phyloP scores from a whole-genome alignment of 495 filamentous ascomycete species.

The Aspergillus bertholletiae region DNA sequence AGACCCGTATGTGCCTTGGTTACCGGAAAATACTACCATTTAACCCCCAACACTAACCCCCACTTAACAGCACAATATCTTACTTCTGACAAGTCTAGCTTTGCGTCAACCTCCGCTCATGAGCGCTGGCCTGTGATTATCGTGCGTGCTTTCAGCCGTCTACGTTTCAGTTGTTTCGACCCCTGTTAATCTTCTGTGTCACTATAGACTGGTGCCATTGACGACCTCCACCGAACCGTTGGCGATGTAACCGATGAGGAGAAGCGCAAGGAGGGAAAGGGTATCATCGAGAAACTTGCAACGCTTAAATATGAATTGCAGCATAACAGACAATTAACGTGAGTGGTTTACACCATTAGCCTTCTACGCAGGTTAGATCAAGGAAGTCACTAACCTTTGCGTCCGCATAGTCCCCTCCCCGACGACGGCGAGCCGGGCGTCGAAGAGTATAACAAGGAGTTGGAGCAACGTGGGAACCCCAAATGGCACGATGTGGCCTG shows the following conservation, averaged over 20 bases:
- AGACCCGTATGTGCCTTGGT: conserved; percentile 49
- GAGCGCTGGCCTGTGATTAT: conserved; percentile 93
- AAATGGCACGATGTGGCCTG: conserved; percentile 82
- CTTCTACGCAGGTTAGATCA: not conserved
- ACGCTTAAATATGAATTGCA: conserved; percentile 93
- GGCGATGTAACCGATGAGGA: conserved; percentile 47
- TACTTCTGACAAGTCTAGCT: conserved; percentile 80
- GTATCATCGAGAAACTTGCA: conserved; percentile 74
- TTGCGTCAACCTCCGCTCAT: conserved; percentile 76
- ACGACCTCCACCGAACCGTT: conserved; percentile 82
- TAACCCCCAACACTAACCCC: conserved; percentile 14
- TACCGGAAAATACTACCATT: not conserved
- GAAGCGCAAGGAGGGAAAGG: conserved; percentile 76
- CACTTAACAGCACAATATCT: conserved; percentile 60
- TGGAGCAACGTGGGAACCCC: conserved; percentile 68
- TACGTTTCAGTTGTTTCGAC: not conserved
- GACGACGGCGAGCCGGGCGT: conserved; percentile 82
- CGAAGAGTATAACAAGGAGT: conserved; percentile 77
- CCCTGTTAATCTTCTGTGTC: not conserved
- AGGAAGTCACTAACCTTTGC: not conserved
- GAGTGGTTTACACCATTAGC: conserved; percentile 30
- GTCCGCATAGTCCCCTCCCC: conserved; percentile 59
- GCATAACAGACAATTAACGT: conserved; percentile 82
- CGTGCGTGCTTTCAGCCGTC: conserved; percentile 41
- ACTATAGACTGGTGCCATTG: conserved; percentile 88